phyloP scores from a whole-genome alignment of 805 yeast genomes.

The Kazachstania viticola region DNA sequence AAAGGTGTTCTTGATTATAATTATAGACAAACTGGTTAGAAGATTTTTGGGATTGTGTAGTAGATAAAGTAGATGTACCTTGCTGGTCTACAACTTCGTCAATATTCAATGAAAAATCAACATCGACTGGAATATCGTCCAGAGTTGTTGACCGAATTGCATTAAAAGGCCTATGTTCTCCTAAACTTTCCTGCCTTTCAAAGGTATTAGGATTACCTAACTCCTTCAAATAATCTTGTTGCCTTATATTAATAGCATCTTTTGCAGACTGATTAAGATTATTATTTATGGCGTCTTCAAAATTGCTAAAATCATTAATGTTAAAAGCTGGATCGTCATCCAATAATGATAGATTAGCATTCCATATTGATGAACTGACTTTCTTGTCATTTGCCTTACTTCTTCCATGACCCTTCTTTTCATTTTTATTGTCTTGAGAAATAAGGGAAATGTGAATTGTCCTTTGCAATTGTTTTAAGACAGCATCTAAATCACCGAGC shows the following conservation, averaged over 20 bases:
- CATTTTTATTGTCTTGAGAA: too few species aligned
- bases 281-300: slow-evolving; percentile 5
- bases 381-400: too few species aligned
- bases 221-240: slow-evolving; percentile 16
- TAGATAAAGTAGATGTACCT: slow-evolving; percentile 11
- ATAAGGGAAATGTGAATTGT: not conserved
- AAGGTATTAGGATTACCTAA: slow-evolving; percentile 12
- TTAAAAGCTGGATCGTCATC: slow-evolving; percentile 21
- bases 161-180: not conserved
- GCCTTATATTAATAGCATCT: slow-evolving; percentile 9
- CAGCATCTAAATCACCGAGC: slow-evolving; percentile 16
- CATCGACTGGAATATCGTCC: slow-evolving; percentile 12
- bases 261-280: not conserved
- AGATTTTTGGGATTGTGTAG: slow-evolving; percentile 3
- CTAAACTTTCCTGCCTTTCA: slow-evolving; percentile 2
- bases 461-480: slow-evolving; percentile 15
- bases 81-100: slow-evolving; percentile 21
- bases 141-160: slow-evolving; percentile 1
- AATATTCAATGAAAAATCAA: slow-evolving; percentile 20
- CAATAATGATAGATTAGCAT: slow-evolving; percentile 6
- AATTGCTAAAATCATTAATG: slow-evolving; percentile 11
- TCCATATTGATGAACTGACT: too few species aligned
- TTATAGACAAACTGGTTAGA: slow-evolving; percentile 1
- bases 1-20: not conserved
- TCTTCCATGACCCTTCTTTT: not conserved